Evolutionary conservation across 1,139 yeast genomes (phyloP), one percentile per base, ranked within the genome.

Genomic region (Pichiaceae sp.): DNA sequence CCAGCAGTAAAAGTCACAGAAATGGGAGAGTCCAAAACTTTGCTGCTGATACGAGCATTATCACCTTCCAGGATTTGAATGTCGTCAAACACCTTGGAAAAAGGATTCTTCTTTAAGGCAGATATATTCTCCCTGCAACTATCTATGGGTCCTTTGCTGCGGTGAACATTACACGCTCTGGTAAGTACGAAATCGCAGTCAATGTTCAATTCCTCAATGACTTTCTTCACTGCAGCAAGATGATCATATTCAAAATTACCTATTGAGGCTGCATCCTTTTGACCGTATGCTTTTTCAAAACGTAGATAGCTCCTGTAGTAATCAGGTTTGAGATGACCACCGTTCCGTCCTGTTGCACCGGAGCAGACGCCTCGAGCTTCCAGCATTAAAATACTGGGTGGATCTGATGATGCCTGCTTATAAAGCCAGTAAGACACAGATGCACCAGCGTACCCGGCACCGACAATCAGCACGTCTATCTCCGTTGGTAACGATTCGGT

Each of bases 321-420:
- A 37, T 57, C 57, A 4, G 72, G 71, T 28, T 64, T 64, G 34
- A 67, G 42, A 41, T 68, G 73, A 3, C 73, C 73, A 14, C 72
- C 72, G 38, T 68, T 68, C 40, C 72, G 53, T 6, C 70, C 72
- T 6, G 70, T 63, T 7, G 72, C 73, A 15, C 71, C 72, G 2
- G 66, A 57, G 34, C 67, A 62, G 5, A 58, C 45, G 35, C 60
- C 58, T 41, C 70, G 53, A 1, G 70, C 69, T 38, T 67, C 72
- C 12, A 63, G 49, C 44, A 67, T 43, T 19, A 53, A 37, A 1
- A 40, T 29, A 3, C 36, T 36, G 3, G 34, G 30, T 47, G 54
- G 27, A 42, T 40, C 36, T 42, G 17, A 18, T 17, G 38, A 29
- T 16, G 21, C 33, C n/a, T 43, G 45, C 20, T 52, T 40, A 17